Evolutionary conservation across 768 basidiomycete species (phyloP).

Genomic region (Suillus weaverae): DNA sequence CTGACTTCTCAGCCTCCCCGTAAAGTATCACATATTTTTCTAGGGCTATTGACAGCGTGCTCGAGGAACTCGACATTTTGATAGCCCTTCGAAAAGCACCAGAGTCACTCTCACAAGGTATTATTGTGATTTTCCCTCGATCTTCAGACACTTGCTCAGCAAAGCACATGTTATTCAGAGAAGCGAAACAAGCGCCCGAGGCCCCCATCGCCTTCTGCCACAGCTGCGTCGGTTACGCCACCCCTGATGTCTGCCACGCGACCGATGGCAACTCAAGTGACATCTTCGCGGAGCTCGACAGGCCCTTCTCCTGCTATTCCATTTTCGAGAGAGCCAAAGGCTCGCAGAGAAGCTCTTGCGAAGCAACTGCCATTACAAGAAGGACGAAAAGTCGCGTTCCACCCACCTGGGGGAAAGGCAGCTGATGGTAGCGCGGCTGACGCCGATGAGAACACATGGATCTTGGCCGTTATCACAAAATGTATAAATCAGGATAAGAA

Average conservation of each 20-base stretch:
- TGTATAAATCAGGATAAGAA: slow-evolving; percentile 74
- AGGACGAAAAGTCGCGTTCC: slow-evolving; percentile 81
- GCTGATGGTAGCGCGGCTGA: slow-evolving; percentile 50
- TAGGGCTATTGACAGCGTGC: slow-evolving; percentile 70
- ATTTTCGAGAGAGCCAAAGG: slow-evolving; percentile 66
- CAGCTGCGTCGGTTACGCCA: slow-evolving; percentile 44
- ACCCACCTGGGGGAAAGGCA: slow-evolving; percentile 60
- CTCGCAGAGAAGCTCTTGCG: slow-evolving; percentile 59
- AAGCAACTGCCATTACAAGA: slow-evolving; percentile 68
- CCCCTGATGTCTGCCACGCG: slow-evolving; percentile 24
- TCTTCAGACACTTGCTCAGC: slow-evolving; percentile 7
- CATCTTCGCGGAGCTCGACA: slow-evolving; percentile 50
- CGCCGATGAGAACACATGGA: slow-evolving; percentile 61
- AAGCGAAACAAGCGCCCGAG: slow-evolving; percentile 79
- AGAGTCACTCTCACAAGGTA: slow-evolving; percentile 60
- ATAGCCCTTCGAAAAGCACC: slow-evolving; percentile 74
- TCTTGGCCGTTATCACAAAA: slow-evolving; percentile 72
- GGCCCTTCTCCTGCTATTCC: slow-evolving; percentile 51
- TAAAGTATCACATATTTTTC: slow-evolving; percentile 12
- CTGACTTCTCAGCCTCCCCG: slow-evolving; percentile 5
- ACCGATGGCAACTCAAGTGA: slow-evolving; percentile 7
- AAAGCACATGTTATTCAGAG: slow-evolving; percentile 38
- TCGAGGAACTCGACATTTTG: slow-evolving; percentile 68
- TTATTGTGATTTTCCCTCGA: not conserved
- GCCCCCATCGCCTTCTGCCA: slow-evolving; percentile 63